Evolutionary conservation across 2,329 filamentous ascomycete genomes (phyloP).

Genomic region (Fusarium veterinarium): DNA sequence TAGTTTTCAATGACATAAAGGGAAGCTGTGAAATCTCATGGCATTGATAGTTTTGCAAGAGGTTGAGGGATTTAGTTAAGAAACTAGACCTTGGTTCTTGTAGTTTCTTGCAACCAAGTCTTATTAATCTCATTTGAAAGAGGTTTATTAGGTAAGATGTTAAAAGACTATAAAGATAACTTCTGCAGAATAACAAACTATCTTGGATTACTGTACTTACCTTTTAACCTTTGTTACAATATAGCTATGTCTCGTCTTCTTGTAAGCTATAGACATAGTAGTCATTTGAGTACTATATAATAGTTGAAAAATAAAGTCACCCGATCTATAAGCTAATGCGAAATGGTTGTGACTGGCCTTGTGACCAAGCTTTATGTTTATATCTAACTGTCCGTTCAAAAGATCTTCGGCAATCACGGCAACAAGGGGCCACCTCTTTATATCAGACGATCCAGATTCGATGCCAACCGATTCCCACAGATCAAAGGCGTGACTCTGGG

Average conservation of each 20-base stretch:
- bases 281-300: no score
- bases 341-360: accelerated
- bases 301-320: not conserved
- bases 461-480: not conserved
- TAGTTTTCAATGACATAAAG: not conserved
- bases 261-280: no score
- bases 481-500: not conserved
- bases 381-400: not conserved
- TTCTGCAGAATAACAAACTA: no score
- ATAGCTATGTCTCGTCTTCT: no score
- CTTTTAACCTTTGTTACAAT: no score
- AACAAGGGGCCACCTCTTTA: not conserved
- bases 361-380: not conserved
- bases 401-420: not conserved
- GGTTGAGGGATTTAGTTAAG: not conserved
- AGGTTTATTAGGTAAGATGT: no score
- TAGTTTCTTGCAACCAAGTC: no score
- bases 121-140: no score
- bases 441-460: not conserved
- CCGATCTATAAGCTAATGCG: no score
- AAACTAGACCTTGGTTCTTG: no score
- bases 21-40: not conserved
- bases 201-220: no score
- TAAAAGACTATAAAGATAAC: no score
- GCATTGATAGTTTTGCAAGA: accelerated